Percentiles rank a stretch among this genome's conserved stretches.
phyloP scores from a whole-genome alignment of 2,329 filamentous ascomycete species.

The Pseudocercospora crystallina region DNA sequence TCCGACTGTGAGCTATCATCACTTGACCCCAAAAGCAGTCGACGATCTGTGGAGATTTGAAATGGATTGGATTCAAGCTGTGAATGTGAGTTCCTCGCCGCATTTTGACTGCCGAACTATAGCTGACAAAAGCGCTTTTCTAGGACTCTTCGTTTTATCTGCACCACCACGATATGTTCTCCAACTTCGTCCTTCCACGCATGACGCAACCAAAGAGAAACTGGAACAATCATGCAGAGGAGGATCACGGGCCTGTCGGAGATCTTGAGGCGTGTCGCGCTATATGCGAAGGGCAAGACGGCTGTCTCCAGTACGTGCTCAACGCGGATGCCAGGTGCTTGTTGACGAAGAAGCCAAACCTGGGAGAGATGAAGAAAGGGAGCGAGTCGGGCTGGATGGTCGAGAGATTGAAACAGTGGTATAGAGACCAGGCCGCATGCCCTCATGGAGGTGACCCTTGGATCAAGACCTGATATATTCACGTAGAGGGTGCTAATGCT shows the following conservation, averaged over 20 bases:
- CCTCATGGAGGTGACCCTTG: neutral
- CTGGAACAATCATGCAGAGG: constrained; percentile 29
- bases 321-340: constrained; percentile 16
- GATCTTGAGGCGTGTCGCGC: constrained; percentile 23
- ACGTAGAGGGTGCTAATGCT: neutral
- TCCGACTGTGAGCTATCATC: constrained; percentile 28
- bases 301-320: constrained; percentile 26
- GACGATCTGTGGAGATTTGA: constrained; percentile 27
- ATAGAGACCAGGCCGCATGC: neutral
- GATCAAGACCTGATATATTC: neutral
- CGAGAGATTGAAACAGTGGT: constrained; percentile 18
- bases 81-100: constrained; percentile 11
- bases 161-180: constrained; percentile 27
- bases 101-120: neutral
- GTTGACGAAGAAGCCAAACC: constrained; percentile 15
- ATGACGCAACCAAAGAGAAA: constrained; percentile 16
- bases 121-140: neutral
- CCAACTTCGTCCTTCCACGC: constrained; percentile 24
- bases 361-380: constrained; percentile 21
- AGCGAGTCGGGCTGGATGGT: constrained; percentile 27
- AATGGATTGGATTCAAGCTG: constrained; percentile 24
- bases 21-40: constrained; percentile 23
- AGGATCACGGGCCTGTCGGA: constrained; percentile 13
- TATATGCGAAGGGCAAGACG: constrained; percentile 17
- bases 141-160: neutral